Conservation (phyloP, 345 rosid species). For the Citrus cavaleriei region DNA sequence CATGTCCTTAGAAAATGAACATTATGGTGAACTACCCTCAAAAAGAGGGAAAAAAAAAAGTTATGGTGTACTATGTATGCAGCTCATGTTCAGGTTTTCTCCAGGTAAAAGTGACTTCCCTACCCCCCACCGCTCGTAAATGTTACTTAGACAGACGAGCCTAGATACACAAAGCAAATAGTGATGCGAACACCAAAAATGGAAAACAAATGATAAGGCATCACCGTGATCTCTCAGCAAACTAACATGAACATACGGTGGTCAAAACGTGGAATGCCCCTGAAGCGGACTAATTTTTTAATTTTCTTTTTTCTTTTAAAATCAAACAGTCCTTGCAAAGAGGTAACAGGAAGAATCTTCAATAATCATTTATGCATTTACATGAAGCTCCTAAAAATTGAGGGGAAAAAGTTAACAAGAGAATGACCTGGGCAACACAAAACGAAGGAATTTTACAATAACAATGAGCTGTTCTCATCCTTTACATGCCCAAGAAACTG, state of each 20-base stretch:
- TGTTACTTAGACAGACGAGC: not conserved
- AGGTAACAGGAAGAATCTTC: constrained; percentile 15
- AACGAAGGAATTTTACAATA: constrained; percentile 26
- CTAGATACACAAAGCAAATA: not conserved
- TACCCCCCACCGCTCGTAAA: too few relatives aligned
- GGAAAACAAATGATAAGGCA: not conserved
- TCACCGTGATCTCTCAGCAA: not conserved
- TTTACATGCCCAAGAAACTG: constrained; percentile 14
- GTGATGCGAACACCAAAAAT: not conserved
- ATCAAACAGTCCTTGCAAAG: constrained; percentile 1
- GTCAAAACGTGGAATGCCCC: not conserved
- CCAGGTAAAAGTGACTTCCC: too few relatives aligned
- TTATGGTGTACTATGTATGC: not conserved
- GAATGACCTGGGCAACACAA: not conserved
- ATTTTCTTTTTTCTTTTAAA: not conserved
- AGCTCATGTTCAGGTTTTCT: too few relatives aligned
- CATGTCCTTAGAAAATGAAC: not conserved
- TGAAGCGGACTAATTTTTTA: not conserved
- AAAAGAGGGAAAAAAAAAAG: too few relatives aligned
- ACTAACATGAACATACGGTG: not conserved
- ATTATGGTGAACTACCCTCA: not conserved
- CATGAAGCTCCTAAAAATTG: constrained; percentile 18
- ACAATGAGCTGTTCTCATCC: constrained; percentile 22
- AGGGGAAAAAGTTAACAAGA: constrained; percentile 10
- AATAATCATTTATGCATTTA: constrained; percentile 32